A percentile compares a stretch with the other conserved stretches of the same genome.
Conservation (phyloP, 1,284 basidiomycete species). For the Tetrapyrgos nigripes region DNA sequence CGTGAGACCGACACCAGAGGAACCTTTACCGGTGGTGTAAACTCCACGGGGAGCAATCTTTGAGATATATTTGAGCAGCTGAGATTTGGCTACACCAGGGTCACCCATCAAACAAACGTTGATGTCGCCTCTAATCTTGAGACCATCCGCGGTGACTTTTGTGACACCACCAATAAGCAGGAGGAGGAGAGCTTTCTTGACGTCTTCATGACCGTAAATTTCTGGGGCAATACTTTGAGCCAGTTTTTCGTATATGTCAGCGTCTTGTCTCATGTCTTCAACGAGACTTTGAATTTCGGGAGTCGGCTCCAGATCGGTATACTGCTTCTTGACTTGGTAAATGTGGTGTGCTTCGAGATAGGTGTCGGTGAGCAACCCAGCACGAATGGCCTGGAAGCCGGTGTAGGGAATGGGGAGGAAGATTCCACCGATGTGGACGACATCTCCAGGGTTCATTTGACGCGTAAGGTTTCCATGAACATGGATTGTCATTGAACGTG, state of each 20-base stretch:
- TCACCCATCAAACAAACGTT: slow-evolving; percentile 99
- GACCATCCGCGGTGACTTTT: slow-evolving; percentile 94
- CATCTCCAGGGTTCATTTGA: slow-evolving; percentile 94
- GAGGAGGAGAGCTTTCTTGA: slow-evolving; percentile 97
- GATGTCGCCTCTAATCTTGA: slow-evolving; percentile 98
- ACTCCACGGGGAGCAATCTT: slow-evolving; percentile 98
- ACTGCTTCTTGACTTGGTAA: slow-evolving; percentile 97
- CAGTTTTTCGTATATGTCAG: slow-evolving; percentile 84
- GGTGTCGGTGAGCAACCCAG: slow-evolving; percentile 96
- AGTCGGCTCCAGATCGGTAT: slow-evolving; percentile 92
- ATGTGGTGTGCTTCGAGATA: slow-evolving; percentile 94
- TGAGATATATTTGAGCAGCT: slow-evolving; percentile 97
- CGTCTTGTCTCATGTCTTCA: slow-evolving; percentile 75
- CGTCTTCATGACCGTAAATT: slow-evolving; percentile 97
- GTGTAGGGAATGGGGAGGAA: slow-evolving; percentile 93
- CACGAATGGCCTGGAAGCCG: slow-evolving; percentile 88
- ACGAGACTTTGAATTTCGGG: slow-evolving; percentile 83
- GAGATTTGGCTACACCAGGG: slow-evolving; percentile 99
- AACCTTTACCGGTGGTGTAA: slow-evolving; percentile 98
- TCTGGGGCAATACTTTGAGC: slow-evolving; percentile 94
- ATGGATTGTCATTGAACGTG: slow-evolving; percentile 97
- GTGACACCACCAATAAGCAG: slow-evolving; percentile 96
- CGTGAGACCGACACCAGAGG: slow-evolving; percentile 97
- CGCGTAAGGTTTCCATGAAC: slow-evolving; percentile 92
- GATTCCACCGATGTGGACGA: slow-evolving; percentile 90